Base-by-base conservation (phyloP, 345 rosid species). In the Corchorus capsularis region DNA sequence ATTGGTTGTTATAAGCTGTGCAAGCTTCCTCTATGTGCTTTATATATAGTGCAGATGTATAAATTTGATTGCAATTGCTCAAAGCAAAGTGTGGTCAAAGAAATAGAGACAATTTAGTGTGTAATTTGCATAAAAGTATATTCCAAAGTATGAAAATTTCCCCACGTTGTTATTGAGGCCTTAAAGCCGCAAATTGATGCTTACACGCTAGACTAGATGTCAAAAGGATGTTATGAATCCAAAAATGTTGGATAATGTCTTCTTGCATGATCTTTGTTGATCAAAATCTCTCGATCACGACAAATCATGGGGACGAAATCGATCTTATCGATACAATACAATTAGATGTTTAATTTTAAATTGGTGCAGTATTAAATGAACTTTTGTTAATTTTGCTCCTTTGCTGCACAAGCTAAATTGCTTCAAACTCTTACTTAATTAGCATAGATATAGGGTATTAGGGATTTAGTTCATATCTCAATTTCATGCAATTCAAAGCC, bases 221-320 rank as follows among this genome's bases (percentile, higher is more conserved):
- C 76, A 47, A 49, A 47, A 16, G 46, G 77, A 63, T 63, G 56
- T 63, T 63, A 19, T 35, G 61, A 35, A 63, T 74, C 70, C 76
- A 74, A 63, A 74, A 1, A 49, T 63, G 57, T 74, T 49, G 77
- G 77, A 74, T 2, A 47, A 9, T 73, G 45, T 35, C 55, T 3
- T 50, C 5, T 61, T 60, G 3, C 55, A 47, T 27, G 16, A 72
- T 20, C 52, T 19, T 4, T 4, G 20, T 39, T 43, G 53, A 39
- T 57, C 13, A 39, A 35, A 54, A n/a, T 70, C 61, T 53, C 37
- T 53, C 37, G 37, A 54, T 53, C 49, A 70, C 62, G 62, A 34
- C 6, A 70, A 70, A 35, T 17, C 60, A 53, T 46, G 19, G 9
- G 5, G 39, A 15, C 13, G 0, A 68, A 49, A 68, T 68, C 41